These are phyloP conservation scores for Botryotinia globosa DNA, from an alignment of 2,329 filamentous ascomycete species.

Conservation along the genomic window DNA sequence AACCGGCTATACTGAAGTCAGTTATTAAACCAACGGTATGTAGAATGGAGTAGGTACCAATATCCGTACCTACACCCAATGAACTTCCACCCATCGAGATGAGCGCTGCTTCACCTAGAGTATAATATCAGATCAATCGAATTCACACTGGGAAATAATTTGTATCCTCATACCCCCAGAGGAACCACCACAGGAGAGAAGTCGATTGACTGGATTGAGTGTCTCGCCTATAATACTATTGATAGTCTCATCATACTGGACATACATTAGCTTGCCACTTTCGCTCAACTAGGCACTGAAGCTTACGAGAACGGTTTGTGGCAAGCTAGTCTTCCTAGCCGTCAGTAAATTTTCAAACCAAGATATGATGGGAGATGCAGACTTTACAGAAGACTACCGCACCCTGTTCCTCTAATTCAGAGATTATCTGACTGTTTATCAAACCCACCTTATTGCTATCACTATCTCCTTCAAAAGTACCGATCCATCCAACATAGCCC, in stretches of 20 bases:
- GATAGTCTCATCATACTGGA: slow-evolving; percentile 39
- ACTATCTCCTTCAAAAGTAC: slow-evolving; percentile 51
- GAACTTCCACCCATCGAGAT: slow-evolving; percentile 28
- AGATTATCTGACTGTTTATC: slow-evolving; percentile 47
- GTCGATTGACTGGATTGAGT: slow-evolving; percentile 56
- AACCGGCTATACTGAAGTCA: slow-evolving; percentile 20
- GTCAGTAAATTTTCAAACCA: neutral
- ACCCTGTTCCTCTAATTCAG: slow-evolving; percentile 39
- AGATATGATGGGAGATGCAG: neutral
- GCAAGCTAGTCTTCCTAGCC: slow-evolving; percentile 37
- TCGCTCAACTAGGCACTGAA: neutral
- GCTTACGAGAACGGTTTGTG: slow-evolving; percentile 37
- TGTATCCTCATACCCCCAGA: slow-evolving; percentile 47
- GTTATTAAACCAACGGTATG: neutral
- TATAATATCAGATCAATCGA: neutral
- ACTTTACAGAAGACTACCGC: slow-evolving; percentile 40
- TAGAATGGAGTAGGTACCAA: slow-evolving; percentile 22
- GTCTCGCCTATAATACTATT: slow-evolving; percentile 44
- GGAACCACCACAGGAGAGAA: slow-evolving; percentile 57
- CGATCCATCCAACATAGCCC: slow-evolving; percentile 53
- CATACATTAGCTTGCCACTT: neutral
- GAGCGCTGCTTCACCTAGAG: slow-evolving; percentile 31
- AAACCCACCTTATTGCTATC: slow-evolving; percentile 46
- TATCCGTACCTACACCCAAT: slow-evolving; percentile 33
- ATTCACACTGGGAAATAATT: neutral